phyloP scores from a whole-genome alignment of 441 rosid species.

The Erysimum cheiri region DNA sequence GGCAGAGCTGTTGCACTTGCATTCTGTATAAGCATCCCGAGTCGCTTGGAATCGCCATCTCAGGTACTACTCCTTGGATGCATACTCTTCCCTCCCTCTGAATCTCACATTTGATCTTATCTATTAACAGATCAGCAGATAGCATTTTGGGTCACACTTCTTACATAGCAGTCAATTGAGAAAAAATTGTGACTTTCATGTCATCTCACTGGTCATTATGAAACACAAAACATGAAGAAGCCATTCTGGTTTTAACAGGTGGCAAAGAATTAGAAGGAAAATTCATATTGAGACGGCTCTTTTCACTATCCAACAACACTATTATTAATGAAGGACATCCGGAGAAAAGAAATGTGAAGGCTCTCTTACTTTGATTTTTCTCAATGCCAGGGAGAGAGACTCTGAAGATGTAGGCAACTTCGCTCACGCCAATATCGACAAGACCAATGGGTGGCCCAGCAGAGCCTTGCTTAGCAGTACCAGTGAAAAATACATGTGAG shows the following conservation, averaged over 20 bases:
- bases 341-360: conserved; percentile 11
- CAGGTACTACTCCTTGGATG: conserved; percentile 59
- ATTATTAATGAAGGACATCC: not conserved
- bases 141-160: conserved; percentile 10
- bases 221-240: conserved; percentile 16
- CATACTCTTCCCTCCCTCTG: conserved; percentile 61
- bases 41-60: conserved; percentile 47
- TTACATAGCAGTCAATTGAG: not conserved
- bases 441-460: conserved; percentile 64
- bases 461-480: conserved; percentile 61
- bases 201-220: conserved; percentile 4
- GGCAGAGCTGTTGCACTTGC: conserved; percentile 62
- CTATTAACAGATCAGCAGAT: conserved; percentile 47
- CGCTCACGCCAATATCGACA: conserved; percentile 71
- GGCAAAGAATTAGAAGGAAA: conserved; percentile 7
- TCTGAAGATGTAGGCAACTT: conserved; percentile 69
- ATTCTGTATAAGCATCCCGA: conserved; percentile 49
- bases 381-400: conserved; percentile 72
- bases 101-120: conserved; percentile 60
- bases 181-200: conserved; percentile 2
- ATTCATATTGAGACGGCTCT: not conserved
- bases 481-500: conserved; percentile 51
- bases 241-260: conserved; percentile 1
- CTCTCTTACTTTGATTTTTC: conserved; percentile 60
- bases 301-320: not conserved